phyloP scores from a whole-genome alignment of 352 stramenopile genomes.

The Phytopythium ostracodes region DNA sequence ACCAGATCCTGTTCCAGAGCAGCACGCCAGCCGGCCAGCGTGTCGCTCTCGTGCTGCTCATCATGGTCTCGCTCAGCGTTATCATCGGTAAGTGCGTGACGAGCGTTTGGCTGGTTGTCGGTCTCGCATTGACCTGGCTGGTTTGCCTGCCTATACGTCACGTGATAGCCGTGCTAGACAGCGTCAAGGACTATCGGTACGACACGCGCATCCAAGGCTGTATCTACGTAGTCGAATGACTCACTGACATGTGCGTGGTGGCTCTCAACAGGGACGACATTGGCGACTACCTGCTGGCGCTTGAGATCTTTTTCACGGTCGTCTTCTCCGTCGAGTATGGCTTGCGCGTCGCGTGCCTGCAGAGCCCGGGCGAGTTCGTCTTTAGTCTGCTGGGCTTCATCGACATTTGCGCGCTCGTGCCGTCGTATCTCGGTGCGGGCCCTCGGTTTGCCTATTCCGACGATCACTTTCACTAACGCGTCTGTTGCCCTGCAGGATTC shows the following conservation, averaged over 20 bases:
- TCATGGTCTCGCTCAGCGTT: constrained; percentile 68
- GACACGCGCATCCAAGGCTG: neutral
- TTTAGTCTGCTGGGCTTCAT: constrained; percentile 71
- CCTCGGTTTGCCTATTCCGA: constrained; percentile 39
- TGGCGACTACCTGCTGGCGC: constrained; percentile 54
- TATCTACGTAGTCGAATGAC: too few relatives aligned
- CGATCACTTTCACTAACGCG: neutral
- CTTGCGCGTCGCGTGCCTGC: constrained; percentile 60
- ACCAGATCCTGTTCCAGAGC: constrained; percentile 71
- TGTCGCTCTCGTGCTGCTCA: constrained; percentile 61
- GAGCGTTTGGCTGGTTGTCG: too few relatives aligned
- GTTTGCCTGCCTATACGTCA: neutral
- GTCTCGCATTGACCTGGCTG: neutral
- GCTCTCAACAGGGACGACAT: constrained; percentile 36
- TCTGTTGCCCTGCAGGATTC: constrained; percentile 20
- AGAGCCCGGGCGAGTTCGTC: constrained; percentile 52
- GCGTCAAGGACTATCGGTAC: constrained; percentile 64
- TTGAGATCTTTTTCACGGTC: constrained; percentile 84
- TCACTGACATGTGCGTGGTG: neutral
- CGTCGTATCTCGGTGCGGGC: constrained; percentile 47
- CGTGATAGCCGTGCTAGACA: constrained; percentile 57
- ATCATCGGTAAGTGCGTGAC: constrained; percentile 35
- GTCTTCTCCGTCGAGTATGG: constrained; percentile 81
- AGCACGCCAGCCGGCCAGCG: constrained; percentile 62
- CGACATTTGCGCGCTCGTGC: constrained; percentile 73